Evolutionary conservation across 2,329 filamentous ascomycete species (phyloP).

Genomic region (Cytospora schulzeri): DNA sequence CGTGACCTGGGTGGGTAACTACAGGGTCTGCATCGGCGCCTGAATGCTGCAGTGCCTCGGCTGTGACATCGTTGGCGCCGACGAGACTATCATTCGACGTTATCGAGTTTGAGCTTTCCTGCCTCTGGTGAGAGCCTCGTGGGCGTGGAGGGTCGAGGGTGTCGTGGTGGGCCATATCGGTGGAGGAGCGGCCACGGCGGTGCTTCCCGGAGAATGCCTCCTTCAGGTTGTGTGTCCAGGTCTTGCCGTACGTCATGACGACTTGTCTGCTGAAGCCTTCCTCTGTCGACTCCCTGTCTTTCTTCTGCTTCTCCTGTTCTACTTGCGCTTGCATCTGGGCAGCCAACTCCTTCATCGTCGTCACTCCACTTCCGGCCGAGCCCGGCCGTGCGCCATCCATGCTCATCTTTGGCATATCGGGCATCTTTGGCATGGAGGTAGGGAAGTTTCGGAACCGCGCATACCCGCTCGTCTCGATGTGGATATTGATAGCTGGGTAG

Average conservation of each 20-base stretch:
- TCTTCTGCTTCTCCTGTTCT: conserved; percentile 8
- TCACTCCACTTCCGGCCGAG: conserved; percentile 22
- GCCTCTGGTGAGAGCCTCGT: conserved; percentile 34
- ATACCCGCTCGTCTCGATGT: conserved; percentile 58
- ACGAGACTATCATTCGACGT: conserved; percentile 10
- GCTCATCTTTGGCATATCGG: conserved; percentile 35
- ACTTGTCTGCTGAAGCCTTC: conserved; percentile 55
- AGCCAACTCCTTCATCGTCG: conserved; percentile 29
- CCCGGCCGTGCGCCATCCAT: conserved; percentile 34
- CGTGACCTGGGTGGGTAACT: conserved; percentile 48
- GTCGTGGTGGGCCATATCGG: conserved; percentile 23
- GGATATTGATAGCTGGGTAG: conserved; percentile 51
- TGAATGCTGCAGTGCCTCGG: background rate
- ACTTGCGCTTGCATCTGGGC: conserved; percentile 17
- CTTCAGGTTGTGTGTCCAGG: conserved; percentile 50
- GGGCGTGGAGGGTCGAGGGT: conserved; percentile 27
- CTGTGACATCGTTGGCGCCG: background rate
- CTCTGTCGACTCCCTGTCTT: conserved; percentile 30
- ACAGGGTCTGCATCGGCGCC: conserved; percentile 29
- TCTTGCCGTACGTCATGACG: conserved; percentile 59
- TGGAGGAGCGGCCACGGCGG: conserved; percentile 34
- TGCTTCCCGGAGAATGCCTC: conserved; percentile 43
- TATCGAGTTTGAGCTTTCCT: conserved; percentile 28
- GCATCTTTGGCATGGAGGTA: conserved; percentile 37
- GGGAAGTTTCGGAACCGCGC: conserved; percentile 58